Evolutionary conservation across 2,329 filamentous ascomycete genomes (phyloP).

Genomic region (Clonostachys rosea): DNA sequence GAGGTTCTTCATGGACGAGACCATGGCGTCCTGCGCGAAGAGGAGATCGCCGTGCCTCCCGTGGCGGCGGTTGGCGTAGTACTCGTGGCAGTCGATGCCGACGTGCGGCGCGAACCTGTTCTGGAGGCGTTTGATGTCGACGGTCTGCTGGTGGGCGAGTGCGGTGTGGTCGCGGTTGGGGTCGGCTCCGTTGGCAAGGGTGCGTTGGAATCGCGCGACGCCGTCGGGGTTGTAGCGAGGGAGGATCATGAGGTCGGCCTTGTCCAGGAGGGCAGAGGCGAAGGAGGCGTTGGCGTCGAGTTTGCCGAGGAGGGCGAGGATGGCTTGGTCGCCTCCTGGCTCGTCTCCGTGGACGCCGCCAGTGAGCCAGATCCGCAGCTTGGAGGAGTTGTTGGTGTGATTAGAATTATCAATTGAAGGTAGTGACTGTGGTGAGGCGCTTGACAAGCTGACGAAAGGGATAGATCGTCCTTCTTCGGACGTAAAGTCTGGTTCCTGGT

Average conservation of each 20-base stretch:
- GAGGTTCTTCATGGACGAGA: conserved; percentile 24
- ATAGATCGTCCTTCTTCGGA: conserved; percentile 14
- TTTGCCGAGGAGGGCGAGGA: conserved; percentile 20
- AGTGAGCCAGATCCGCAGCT: conserved; percentile 19
- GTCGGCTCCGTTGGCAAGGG: conserved; percentile 16
- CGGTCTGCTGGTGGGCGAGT: conserved; percentile 19
- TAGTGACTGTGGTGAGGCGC: neutral
- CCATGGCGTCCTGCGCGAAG: conserved; percentile 16
- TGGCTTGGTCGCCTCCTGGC: conserved; percentile 19
- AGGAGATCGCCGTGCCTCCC: conserved; percentile 14
- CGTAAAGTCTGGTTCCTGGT: conserved; percentile 8
- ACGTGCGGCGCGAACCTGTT: conserved; percentile 18
- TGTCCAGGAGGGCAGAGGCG: conserved; percentile 15
- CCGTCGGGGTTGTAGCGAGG: conserved; percentile 24
- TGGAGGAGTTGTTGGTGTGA: conserved; percentile 8
- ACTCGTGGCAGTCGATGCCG: conserved; percentile 23
- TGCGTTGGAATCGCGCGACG: conserved; percentile 22
- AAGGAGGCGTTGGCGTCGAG: conserved; percentile 18
- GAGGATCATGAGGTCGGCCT: conserved; percentile 18
- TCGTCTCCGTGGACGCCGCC: conserved; percentile 21
- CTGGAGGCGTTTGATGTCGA: conserved; percentile 18
- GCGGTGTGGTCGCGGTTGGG: conserved; percentile 24
- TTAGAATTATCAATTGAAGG: neutral
- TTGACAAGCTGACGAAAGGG: conserved; percentile 10
- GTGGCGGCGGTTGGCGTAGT: conserved; percentile 9